Evolutionary conservation across 495 filamentous ascomycete genomes (phyloP), one percentile per base, ranked within the genome.

Genomic region (Rusavskia elegans): DNA sequence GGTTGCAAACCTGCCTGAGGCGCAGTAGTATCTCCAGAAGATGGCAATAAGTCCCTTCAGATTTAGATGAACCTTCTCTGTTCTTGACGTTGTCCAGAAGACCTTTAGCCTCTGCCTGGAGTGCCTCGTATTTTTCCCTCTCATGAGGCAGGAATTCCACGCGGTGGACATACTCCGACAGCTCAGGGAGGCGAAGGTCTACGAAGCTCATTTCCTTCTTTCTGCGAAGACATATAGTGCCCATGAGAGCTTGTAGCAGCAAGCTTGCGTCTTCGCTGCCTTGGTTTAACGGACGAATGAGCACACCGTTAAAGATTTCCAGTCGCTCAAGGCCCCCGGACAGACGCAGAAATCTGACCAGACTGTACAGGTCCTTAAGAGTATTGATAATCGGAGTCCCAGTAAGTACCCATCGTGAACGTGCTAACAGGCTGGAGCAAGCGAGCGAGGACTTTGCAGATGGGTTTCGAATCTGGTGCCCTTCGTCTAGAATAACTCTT

Each of bases 191-290:
- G 48, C 81, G 81, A 13, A 95, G 67, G 56, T 96, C 86, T 42
- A 96, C 73, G 55, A 95, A 95, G 10, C 74, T 74, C 89, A 95
- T 95, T 50, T 89, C 82, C 65, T 96, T 96, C 57, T 81, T 80
- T 25, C 89, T 78, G 37, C 89, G 77, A 21, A 96, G 71, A 58
- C 86, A 94, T 27, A 94, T 75, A n/a, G 84, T 84, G 7, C 69
- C 71, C 78, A 93, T 92, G 42, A 95, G 69, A 2, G 79, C 74
- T 59, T 89, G 85, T 14, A 94, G 71, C 17, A 93, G 66, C 17
- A 73, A 62, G 40, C 77, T 80, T 20, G 82, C 80, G 37, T 73
- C 68, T 11, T 68, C 66, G 17, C 81, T 71, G 5, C 80, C 83
- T 27, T 63, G 53, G 11, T 70, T 76, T 7, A 95, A 69, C 10